These are phyloP conservation scores for Chalaropsis thielavioides DNA, from an alignment of 2,329 filamentous ascomycete species.

Conservation along the genomic window DNA sequence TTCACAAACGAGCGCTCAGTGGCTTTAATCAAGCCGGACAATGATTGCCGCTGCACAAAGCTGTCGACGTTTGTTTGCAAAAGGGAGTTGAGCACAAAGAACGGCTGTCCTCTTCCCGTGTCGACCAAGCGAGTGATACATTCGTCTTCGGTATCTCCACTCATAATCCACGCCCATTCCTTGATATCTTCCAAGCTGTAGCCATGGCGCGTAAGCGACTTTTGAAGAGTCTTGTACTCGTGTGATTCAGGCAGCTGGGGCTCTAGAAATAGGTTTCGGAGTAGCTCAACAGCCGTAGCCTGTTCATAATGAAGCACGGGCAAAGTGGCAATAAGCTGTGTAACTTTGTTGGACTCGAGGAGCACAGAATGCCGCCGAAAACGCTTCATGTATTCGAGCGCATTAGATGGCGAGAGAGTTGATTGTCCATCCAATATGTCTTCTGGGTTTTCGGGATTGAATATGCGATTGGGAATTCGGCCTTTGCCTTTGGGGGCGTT, in stretches of 20 bases:
- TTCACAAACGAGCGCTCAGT: slow-evolving; percentile 9
- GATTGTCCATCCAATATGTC: background rate
- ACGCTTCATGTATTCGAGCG: slow-evolving; percentile 15
- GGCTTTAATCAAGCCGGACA: background rate
- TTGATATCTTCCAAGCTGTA: slow-evolving; percentile 5
- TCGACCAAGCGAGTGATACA: slow-evolving; percentile 6
- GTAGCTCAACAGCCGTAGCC: slow-evolving; percentile 8
- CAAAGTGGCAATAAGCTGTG: background rate
- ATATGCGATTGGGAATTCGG: background rate
- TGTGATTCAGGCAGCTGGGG: background rate
- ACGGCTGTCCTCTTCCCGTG: background rate
- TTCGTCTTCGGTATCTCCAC: slow-evolving; percentile 11
- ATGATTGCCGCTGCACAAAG: slow-evolving; percentile 11
- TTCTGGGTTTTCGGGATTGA: background rate
- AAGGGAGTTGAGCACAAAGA: slow-evolving; percentile 11
- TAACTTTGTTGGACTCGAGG: slow-evolving; percentile 1
- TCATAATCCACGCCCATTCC: slow-evolving; percentile 12
- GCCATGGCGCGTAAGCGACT: background rate
- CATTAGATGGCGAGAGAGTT: background rate
- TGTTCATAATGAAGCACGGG: slow-evolving; percentile 5
- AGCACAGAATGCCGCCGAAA: background rate
- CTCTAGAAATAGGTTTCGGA: background rate
- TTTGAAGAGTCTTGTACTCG: background rate
- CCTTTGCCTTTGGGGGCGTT: background rate
- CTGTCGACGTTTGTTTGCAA: slow-evolving; percentile 8